Base-by-base conservation (phyloP, 805 yeast genomes). In the Wickerhamomyces ciferrii region DNA sequence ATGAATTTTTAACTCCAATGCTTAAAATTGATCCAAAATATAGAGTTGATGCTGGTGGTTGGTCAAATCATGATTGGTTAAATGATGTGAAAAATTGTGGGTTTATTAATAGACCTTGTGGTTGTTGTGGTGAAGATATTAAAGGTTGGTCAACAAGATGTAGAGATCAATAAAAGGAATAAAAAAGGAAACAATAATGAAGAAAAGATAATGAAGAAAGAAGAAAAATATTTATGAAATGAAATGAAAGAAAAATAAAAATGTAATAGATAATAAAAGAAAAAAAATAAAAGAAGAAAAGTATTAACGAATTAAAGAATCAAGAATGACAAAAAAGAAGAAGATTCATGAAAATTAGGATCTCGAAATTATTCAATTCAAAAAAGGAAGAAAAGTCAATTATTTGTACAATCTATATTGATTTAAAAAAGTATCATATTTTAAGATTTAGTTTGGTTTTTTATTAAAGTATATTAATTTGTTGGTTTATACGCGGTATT, bases 61-160 rank as follows among this genome's bases (percentile, higher is more conserved):
- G 80, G 61, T 63, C 74, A 41, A 66, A 71, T 27, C 84, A 79
- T 58, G 72, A 78, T 5, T 81, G 82, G 81, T 61, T 79, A 19
- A 35, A 47, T 6, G 50, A 49, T 13, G 46, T 48, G 13, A 25
- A 40, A 34, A 38, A 38, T 42, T 43, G 29, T 19, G 59, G 43
- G 9, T 25, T 19, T 13, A 39, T 59, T 15, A 51, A 53, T 21
- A 49, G 61, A 42, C 50, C 50, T 17, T 44, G 45, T 44, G 65
- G 66, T 14, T 34, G 43, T 21, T 43, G 47, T 35, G 65, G 64
- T 6, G 58, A 55, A 34, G 61, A 58, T 46, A 59, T 62, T 41
- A 55, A 45, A 39, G 66, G 66, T 23, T 58, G 61, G 61, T 25
- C 19, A 24, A 31, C 36, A 17, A 42, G 44, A 20, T 29, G 24